These are phyloP conservation scores for Wickerhamomyces chambardii DNA, from an alignment of 805 yeast species.

Conservation along the genomic window DNA sequence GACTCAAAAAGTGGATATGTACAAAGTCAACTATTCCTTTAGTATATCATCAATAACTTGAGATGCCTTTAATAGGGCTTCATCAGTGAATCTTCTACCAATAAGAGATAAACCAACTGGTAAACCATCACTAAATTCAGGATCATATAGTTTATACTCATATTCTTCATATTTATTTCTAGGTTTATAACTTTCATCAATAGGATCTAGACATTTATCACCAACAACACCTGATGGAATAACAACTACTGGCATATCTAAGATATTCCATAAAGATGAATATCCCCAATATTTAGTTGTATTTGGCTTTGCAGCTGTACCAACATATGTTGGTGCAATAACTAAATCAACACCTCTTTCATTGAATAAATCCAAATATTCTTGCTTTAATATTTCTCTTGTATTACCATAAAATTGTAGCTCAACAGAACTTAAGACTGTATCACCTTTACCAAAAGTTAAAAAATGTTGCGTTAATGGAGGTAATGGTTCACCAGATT, in stretches of 20 bases:
- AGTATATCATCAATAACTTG: conserved; percentile 24
- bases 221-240: conserved; percentile 53
- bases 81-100: conserved; percentile 36
- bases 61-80: conserved; percentile 32
- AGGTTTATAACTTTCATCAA: conserved; percentile 17
- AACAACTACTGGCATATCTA: conserved; percentile 61
- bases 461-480: conserved; percentile 57
- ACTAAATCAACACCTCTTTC: conserved; percentile 54
- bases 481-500: conserved; percentile 62
- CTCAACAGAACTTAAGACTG: conserved; percentile 34
- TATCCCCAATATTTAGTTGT: conserved; percentile 72
- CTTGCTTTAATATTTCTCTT: conserved; percentile 52
- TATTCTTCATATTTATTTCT: conserved; percentile 18
- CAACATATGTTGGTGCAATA: conserved; percentile 58
- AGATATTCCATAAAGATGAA: conserved; percentile 62
- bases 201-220: conserved; percentile 39
- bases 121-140: conserved; percentile 15
- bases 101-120: conserved; percentile 36
- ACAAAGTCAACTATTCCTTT: too few species aligned
- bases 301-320: conserved; percentile 63
- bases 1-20: too few species aligned
- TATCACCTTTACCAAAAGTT: conserved; percentile 50
- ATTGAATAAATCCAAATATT: conserved; percentile 44
- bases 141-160: background rate
- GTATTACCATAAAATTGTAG: conserved; percentile 43